Evolutionary conservation across 441 rosid genomes (phyloP).

Genomic region (Brassica hybrid): DNA sequence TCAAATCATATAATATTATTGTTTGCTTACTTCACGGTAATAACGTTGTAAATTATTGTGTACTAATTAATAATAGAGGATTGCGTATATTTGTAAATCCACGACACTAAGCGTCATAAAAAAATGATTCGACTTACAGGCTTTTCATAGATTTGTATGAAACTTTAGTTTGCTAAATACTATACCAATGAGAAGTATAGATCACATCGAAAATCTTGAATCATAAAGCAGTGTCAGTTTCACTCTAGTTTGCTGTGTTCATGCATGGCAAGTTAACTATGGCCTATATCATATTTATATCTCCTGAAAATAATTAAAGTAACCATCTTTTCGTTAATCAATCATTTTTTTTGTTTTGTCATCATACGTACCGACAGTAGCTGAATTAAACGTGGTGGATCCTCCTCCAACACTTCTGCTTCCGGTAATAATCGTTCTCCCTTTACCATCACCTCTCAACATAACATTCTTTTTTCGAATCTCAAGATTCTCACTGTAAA

Average conservation of each 20-base stretch:
- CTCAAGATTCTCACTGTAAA: constrained; percentile 56
- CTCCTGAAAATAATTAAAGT: no score
- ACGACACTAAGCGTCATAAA: neutral
- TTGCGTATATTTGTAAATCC: constrained; percentile 16
- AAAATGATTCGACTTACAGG: neutral
- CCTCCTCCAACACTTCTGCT: constrained; percentile 65
- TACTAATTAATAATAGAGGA: constrained; percentile 2
- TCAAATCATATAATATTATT: neutral
- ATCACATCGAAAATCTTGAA: neutral
- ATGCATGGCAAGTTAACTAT: no score
- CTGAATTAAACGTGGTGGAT: constrained; percentile 61
- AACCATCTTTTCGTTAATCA: neutral
- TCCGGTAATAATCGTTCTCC: constrained; percentile 62
- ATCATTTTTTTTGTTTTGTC: neutral
- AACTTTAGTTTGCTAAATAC: neutral
- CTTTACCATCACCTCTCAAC: constrained; percentile 67
- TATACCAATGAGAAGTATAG: neutral
- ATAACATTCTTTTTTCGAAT: constrained; percentile 53
- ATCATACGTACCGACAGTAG: constrained; percentile 60
- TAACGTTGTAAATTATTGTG: neutral
- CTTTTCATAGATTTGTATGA: neutral
- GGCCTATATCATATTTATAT: no score
- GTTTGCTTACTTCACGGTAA: neutral
- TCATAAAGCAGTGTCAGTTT: no score
- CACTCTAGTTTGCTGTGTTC: no score